phyloP scores from a whole-genome alignment of 805 yeast genomes.

The Tetrapisispora phaffii region DNA sequence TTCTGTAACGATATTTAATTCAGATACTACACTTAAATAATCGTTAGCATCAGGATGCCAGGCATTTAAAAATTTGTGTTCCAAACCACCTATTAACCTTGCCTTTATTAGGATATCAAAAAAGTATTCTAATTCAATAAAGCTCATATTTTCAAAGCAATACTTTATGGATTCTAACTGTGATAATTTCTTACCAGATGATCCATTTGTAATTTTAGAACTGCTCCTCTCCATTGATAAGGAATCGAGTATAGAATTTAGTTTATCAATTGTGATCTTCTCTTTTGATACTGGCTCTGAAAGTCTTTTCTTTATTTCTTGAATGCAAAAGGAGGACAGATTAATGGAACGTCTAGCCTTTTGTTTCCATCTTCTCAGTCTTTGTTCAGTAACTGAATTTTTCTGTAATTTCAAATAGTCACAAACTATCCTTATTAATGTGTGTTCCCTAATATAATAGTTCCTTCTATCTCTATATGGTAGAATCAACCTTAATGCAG shows the following conservation, averaged over 20 bases:
- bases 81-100: constrained; percentile 52
- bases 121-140: constrained; percentile 58
- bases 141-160: constrained; percentile 45
- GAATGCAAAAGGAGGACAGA: constrained; percentile 41
- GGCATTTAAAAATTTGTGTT: constrained; percentile 41
- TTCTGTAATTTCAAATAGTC: constrained; percentile 49
- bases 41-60: constrained; percentile 78
- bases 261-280: constrained; percentile 36
- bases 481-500: constrained; percentile 50
- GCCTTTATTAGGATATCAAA: constrained; percentile 55
- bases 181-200: constrained; percentile 14
- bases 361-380: constrained; percentile 40
- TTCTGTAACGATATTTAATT: constrained; percentile 50
- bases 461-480: constrained; percentile 56
- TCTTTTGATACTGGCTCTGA: constrained; percentile 37
- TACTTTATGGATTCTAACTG: constrained; percentile 34
- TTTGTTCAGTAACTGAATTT: constrained; percentile 49
- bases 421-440: constrained; percentile 42
- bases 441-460: constrained; percentile 55
- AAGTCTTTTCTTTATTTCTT: constrained; percentile 36
- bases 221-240: constrained; percentile 28
- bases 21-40: constrained; percentile 55
- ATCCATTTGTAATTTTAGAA: constrained; percentile 4
- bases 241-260: constrained; percentile 39
- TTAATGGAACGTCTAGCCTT: constrained; percentile 35